Conservation (phyloP, 1,284 basidiomycete species). For the Rhodotorula sp. region DNA sequence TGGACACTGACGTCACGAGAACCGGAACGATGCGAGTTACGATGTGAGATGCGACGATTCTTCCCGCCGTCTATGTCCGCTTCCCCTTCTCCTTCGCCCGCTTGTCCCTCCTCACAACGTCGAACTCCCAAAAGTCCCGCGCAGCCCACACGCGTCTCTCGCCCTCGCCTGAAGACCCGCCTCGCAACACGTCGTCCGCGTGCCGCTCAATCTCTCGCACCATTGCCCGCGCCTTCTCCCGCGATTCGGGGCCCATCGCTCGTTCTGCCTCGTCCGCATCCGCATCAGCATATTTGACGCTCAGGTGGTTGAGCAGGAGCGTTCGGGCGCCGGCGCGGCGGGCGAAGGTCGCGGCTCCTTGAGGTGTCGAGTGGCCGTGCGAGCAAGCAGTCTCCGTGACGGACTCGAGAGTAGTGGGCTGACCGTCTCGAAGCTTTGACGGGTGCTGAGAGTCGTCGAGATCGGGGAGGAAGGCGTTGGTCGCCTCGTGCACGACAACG, state of each 20-base stretch:
- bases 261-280: conserved; percentile 50
- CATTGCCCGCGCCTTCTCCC: conserved; percentile 50
- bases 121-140: conserved; percentile 65
- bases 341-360: conserved; percentile 76
- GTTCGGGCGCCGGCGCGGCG: conserved; percentile 62
- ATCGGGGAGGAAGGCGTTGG: conserved; percentile 72
- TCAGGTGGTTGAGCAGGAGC: conserved; percentile 73
- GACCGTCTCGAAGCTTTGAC: conserved; percentile 46
- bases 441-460: conserved; percentile 46
- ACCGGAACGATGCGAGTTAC: background rate
- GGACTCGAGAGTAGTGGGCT: conserved; percentile 47
- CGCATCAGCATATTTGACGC: conserved; percentile 48
- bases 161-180: conserved; percentile 12
- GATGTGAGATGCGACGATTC: background rate
- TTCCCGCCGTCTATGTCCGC: background rate
- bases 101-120: conserved; percentile 52
- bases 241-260: conserved; percentile 50
- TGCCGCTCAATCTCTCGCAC: conserved; percentile 66
- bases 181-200: conserved; percentile 55
- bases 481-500: conserved; percentile 76
- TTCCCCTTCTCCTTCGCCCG: background rate
- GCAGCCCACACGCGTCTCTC: conserved; percentile 58
- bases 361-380: conserved; percentile 78
- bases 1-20: background rate
- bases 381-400: conserved; percentile 61